These are phyloP conservation scores for Verticillium klebahnii DNA, from an alignment of 2,329 filamentous ascomycete species.

Conservation along the genomic window DNA sequence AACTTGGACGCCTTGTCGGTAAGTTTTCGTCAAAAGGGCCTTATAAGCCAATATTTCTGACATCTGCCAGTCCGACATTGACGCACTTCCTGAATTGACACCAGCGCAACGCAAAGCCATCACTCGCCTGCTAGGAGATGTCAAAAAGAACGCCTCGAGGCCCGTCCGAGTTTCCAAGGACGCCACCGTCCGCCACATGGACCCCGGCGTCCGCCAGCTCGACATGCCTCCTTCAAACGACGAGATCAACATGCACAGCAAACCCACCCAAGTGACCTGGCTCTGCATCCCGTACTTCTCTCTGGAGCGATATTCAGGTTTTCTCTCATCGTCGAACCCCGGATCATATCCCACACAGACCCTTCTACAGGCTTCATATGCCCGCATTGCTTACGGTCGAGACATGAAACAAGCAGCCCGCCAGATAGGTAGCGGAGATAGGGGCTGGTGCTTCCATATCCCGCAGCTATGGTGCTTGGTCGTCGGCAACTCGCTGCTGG, in stretches of 20 bases:
- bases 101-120: conserved; percentile 28
- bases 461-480: conserved; percentile 43
- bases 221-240: conserved; percentile 18
- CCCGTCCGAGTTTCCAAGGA: conserved; percentile 31
- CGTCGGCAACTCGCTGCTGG: conserved; percentile 34
- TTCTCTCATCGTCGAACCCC: conserved; percentile 23
- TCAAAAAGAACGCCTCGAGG: conserved; percentile 31
- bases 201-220: conserved; percentile 33
- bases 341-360: conserved; percentile 36
- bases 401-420: conserved; percentile 44
- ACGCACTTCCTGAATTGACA: conserved; percentile 21
- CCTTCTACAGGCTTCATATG: conserved; percentile 37
- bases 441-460: conserved; percentile 40
- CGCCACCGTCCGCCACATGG: conserved; percentile 34
- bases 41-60: background rate
- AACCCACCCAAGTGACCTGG: conserved; percentile 27
- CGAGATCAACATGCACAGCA: conserved; percentile 6
- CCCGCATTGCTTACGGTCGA: conserved; percentile 29
- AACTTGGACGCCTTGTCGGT: conserved; percentile 39
- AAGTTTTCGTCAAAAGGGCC: conserved; percentile 1
- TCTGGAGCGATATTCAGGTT: conserved; percentile 36
- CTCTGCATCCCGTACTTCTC: conserved; percentile 43
- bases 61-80: background rate
- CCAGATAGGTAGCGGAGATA: conserved; percentile 26
- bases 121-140: conserved; percentile 28